Evolutionary conservation across 2,329 filamentous ascomycete genomes (phyloP).

Genomic region (Aaosphaeria pasadenensis): DNA sequence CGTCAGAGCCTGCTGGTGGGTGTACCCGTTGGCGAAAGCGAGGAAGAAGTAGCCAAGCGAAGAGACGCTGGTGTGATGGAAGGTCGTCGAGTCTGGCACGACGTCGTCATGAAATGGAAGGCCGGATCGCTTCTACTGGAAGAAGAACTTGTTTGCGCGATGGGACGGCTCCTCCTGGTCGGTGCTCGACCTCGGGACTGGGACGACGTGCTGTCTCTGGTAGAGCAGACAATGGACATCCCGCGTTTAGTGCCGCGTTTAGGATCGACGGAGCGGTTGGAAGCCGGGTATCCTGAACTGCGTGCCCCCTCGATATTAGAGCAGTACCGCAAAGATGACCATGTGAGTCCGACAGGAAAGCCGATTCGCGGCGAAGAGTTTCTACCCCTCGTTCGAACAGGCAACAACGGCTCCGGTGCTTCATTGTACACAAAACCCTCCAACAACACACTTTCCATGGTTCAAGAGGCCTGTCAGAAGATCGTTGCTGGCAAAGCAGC

Average conservation of each 20-base stretch:
- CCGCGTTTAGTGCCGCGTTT: conserved; percentile 51
- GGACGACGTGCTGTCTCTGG: conserved; percentile 68
- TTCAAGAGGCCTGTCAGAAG: conserved; percentile 63
- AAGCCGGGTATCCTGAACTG: conserved; percentile 29
- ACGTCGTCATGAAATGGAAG: conserved; percentile 74
- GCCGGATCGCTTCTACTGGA: conserved; percentile 69
- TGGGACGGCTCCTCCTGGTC: conserved; percentile 74
- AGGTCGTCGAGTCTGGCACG: conserved; percentile 75
- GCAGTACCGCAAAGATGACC: conserved; percentile 23
- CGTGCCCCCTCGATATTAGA: conserved; percentile 30
- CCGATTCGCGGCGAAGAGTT: conserved; percentile 30
- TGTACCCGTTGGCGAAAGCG: conserved; percentile 23
- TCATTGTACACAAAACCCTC: conserved; percentile 46
- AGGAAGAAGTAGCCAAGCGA: conserved; percentile 21
- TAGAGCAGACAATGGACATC: conserved; percentile 81
- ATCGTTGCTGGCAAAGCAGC: conserved; percentile 61
- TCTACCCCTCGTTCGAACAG: conserved; percentile 20
- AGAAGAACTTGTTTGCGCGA: conserved; percentile 73
- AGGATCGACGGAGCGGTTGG: conserved; percentile 23
- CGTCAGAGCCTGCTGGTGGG: conserved; percentile 33
- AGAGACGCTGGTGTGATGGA: conserved; percentile 56
- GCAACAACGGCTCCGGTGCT: conserved; percentile 20
- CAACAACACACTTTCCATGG: conserved; percentile 63
- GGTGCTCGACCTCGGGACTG: conserved; percentile 60
- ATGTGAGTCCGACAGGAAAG: conserved; percentile 18